phyloP scores from a whole-genome alignment of 352 stramenopile species.

The Phytophthora pluvialis region DNA sequence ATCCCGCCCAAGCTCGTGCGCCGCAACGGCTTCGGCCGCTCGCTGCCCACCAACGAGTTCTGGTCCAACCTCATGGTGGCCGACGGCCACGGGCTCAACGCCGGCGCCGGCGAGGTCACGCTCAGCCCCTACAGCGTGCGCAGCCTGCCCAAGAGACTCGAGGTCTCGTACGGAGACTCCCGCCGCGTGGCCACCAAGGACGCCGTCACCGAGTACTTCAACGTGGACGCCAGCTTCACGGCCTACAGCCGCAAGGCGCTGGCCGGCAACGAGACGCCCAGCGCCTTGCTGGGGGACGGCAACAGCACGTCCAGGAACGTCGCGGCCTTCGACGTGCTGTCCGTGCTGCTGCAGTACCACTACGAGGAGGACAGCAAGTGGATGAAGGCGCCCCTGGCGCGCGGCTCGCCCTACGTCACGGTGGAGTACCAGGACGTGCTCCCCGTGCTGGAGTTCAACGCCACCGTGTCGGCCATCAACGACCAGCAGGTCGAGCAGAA shows the following conservation, averaged over 20 bases:
- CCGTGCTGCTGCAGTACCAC: slow-evolving; percentile 70
- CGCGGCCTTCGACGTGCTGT: slow-evolving; percentile 70
- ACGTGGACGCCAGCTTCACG: slow-evolving; percentile 75
- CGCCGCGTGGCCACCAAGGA: slow-evolving; percentile 66
- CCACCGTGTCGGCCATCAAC: slow-evolving; percentile 65
- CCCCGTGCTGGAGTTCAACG: slow-evolving; percentile 78
- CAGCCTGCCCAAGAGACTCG: slow-evolving; percentile 65
- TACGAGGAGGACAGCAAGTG: slow-evolving; percentile 48
- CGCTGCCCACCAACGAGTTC: slow-evolving; percentile 90
- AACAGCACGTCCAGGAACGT: slow-evolving; percentile 74
- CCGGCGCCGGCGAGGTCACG: slow-evolving; percentile 76
- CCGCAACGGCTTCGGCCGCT: slow-evolving; percentile 43
- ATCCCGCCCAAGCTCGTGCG: slow-evolving; percentile 69
- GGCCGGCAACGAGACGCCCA: slow-evolving; percentile 21
- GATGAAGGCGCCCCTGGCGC: slow-evolving; percentile 63
- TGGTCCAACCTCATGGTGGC: slow-evolving; percentile 90
- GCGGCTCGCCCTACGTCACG: slow-evolving; percentile 81
- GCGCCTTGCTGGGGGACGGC: slow-evolving; percentile 56
- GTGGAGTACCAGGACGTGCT: slow-evolving; percentile 77
- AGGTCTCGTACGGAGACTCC: slow-evolving; percentile 86
- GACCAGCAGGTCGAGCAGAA: slow-evolving; percentile 42
- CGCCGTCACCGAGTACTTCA: slow-evolving; percentile 84
- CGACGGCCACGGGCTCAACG: slow-evolving; percentile 75
- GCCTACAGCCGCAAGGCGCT: slow-evolving; percentile 54
- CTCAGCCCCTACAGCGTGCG: slow-evolving; percentile 86